Conservation (phyloP, 495 filamentous ascomycete species). For the Penicillium dipodomyicola region DNA sequence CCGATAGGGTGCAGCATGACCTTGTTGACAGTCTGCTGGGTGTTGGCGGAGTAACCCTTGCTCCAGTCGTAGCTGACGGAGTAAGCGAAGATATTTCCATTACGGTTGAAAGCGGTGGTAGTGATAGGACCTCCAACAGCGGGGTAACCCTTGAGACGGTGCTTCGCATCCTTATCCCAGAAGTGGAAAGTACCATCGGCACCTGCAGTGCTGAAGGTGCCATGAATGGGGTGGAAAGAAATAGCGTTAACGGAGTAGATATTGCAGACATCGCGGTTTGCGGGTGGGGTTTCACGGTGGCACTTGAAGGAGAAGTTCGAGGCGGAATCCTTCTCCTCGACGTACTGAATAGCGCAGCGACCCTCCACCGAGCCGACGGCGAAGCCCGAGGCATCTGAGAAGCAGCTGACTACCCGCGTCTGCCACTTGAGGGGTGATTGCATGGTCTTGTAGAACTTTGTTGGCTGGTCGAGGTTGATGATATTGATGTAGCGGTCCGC, state of each 20-base stretch:
- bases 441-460: constrained; percentile 76
- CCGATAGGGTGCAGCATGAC: constrained; percentile 81
- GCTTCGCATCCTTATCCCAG: constrained; percentile 88
- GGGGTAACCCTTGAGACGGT: constrained; percentile 85
- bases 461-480: constrained; percentile 74
- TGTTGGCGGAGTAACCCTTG: constrained; percentile 78
- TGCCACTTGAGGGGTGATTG: constrained; percentile 87
- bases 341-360: constrained; percentile 83
- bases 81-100: constrained; percentile 82
- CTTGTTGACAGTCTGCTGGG: constrained; percentile 67
- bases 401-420: constrained; percentile 81
- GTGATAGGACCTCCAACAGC: constrained; percentile 77
- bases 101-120: constrained; percentile 71
- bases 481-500: constrained; percentile 89
- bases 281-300: constrained; percentile 72
- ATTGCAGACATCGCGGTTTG: constrained; percentile 63
- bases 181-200: constrained; percentile 87
- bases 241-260: constrained; percentile 90
- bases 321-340: constrained; percentile 78
- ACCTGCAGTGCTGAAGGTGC: constrained; percentile 88
- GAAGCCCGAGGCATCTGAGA: constrained; percentile 78
- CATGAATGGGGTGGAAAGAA: constrained; percentile 81
- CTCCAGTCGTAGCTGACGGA: constrained; percentile 94
- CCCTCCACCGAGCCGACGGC: constrained; percentile 88
- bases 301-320: constrained; percentile 93